phyloP scores from a whole-genome alignment of 2,329 filamentous ascomycete species.

The Trichophyton verrucosum region DNA sequence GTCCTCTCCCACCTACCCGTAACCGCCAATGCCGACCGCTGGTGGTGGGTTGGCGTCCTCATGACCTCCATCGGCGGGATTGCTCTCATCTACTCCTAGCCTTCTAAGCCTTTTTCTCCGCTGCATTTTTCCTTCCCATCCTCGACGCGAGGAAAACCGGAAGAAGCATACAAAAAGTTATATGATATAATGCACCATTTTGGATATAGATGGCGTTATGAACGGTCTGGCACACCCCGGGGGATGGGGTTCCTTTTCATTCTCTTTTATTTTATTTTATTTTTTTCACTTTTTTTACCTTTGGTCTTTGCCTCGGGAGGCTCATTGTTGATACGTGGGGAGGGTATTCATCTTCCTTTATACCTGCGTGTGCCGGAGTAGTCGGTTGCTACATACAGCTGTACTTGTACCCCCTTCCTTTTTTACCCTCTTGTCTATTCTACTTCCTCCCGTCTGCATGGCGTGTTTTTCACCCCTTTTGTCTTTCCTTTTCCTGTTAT shows the following conservation, averaged over 20 bases:
- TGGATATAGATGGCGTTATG: slow-evolving; percentile 5
- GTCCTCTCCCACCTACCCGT: slow-evolving; percentile 21
- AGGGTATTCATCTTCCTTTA: background rate
- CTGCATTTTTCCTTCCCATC: background rate
- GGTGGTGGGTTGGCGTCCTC: slow-evolving; percentile 39
- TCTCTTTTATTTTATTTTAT: no score
- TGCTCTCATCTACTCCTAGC: slow-evolving; percentile 18
- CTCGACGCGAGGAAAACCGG: background rate
- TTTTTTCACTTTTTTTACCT: background rate
- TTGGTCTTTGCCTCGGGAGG: background rate
- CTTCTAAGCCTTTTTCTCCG: slow-evolving; percentile 8
- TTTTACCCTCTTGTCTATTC: background rate
- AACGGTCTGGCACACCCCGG: background rate
- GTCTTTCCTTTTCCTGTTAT: background rate
- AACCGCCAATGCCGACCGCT: slow-evolving; percentile 29
- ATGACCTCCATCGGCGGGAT: slow-evolving; percentile 35
- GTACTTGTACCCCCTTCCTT: background rate
- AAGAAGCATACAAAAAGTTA: background rate
- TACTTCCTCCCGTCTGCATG: background rate
- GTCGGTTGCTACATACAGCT: background rate
- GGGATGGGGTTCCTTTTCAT: no score
- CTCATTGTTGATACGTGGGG: background rate
- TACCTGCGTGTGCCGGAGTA: background rate
- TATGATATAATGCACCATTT: slow-evolving; percentile 5
- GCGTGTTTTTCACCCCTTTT: background rate